Evolutionary conservation across 176 grass and related monocot species (phyloP).

Genomic region (Metroxylon sagu): DNA sequence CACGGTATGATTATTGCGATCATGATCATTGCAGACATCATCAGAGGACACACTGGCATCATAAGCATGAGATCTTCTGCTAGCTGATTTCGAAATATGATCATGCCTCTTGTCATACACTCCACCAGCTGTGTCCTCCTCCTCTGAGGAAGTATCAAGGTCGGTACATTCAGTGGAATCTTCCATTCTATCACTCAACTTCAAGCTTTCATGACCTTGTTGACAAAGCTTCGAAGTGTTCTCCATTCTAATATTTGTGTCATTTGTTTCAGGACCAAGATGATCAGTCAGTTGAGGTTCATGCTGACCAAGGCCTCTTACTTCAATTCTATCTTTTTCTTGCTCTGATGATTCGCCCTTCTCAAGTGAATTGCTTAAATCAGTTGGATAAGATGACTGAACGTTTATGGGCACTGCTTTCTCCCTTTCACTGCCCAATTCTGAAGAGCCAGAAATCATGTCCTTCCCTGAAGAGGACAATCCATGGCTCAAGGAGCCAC

Average conservation of each 20-base stretch:
- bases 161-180: neutral
- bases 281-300: no score
- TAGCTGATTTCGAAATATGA: no score
- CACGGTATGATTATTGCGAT: neutral
- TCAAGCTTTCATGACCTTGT: neutral
- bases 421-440: neutral
- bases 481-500: conserved; percentile 18
- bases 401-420: neutral
- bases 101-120: neutral
- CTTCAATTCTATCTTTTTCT: no score
- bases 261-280: neutral
- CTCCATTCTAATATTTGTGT: neutral
- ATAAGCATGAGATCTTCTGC: no score
- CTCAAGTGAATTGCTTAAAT: no score
- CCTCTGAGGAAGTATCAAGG: neutral
- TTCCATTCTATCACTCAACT: neutral
- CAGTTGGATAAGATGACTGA: no score
- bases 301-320: no score
- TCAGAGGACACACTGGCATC: neutral
- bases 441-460: neutral
- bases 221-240: neutral
- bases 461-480: conserved; percentile 10
- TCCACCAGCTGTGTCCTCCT: neutral
- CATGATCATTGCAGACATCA: conserved; percentile 4
- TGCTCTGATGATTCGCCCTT: no score